These are phyloP conservation scores for Diutina sp. DNA, from an alignment of 1,139 yeast genomes.

Conservation along the genomic window DNA sequence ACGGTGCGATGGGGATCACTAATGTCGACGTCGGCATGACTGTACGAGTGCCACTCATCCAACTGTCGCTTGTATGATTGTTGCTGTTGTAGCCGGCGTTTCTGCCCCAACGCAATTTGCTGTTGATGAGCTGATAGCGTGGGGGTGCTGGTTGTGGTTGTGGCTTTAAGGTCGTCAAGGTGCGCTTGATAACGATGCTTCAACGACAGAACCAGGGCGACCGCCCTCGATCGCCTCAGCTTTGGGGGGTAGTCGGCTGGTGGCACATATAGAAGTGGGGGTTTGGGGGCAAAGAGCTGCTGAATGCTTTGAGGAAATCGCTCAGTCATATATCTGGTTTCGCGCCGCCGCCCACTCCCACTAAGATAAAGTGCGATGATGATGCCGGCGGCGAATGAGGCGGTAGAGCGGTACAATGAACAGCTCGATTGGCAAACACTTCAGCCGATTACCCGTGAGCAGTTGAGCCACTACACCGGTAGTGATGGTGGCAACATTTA, in stretches of 20 bases:
- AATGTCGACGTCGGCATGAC: slow-evolving; percentile 37
- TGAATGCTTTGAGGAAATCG: slow-evolving; percentile 57
- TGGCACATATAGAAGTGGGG: slow-evolving; percentile 44
- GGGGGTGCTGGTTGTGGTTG: not conserved
- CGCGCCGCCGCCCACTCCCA: not conserved
- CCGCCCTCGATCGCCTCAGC: slow-evolving; percentile 32
- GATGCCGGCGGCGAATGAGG: not conserved
- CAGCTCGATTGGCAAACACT: slow-evolving; percentile 16
- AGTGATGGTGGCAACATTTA: slow-evolving; percentile 28
- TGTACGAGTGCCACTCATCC: slow-evolving; percentile 32
- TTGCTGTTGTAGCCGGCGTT: slow-evolving; percentile 7
- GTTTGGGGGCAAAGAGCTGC: slow-evolving; percentile 54
- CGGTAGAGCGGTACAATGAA: slow-evolving; percentile 4
- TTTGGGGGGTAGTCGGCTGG: slow-evolving; percentile 46
- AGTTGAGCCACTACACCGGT: slow-evolving; percentile 24
- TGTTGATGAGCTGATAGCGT: slow-evolving; percentile 9
- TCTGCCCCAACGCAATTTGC: slow-evolving; percentile 13
- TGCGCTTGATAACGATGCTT: slow-evolving; percentile 20
- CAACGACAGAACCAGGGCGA: slow-evolving; percentile 39
- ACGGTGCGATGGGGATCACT: slow-evolving; percentile 69
- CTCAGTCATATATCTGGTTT: slow-evolving; percentile 8
- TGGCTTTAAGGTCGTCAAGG: not conserved
- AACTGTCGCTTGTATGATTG: slow-evolving; percentile 23
- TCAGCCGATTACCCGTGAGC: slow-evolving; percentile 22
- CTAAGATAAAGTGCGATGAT: not conserved